phyloP scores from a whole-genome alignment of 345 rosid genomes.

The Gossypium ekmanianum region DNA sequence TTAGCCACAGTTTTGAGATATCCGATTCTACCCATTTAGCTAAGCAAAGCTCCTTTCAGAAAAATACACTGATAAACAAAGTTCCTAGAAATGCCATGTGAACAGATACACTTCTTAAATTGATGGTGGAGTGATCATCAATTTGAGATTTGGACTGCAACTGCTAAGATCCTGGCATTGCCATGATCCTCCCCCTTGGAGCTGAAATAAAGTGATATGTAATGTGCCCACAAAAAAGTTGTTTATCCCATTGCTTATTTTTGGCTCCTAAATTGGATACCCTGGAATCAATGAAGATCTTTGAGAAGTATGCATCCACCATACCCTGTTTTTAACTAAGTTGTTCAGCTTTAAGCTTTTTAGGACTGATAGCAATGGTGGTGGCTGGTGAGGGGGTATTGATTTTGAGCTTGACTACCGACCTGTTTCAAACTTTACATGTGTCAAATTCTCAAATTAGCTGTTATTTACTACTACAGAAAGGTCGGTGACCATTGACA shows the following conservation, averaged over 20 bases:
- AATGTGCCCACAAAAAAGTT: not conserved
- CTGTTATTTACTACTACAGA: not conserved
- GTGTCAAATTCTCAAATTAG: not conserved
- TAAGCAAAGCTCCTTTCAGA: not conserved
- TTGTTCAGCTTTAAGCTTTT: conserved; percentile 2
- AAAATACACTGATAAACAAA: conserved; percentile 5
- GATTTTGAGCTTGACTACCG: not conserved
- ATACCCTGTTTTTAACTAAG: not conserved
- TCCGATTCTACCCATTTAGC: not conserved
- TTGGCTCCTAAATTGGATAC: conserved; percentile 5
- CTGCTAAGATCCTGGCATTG: conserved; percentile 12
- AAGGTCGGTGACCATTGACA: not conserved
- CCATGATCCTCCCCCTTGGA: not conserved
- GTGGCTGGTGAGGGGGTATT: not conserved
- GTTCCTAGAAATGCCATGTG: conserved; percentile 12
- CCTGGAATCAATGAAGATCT: not conserved
- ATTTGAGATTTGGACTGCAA: conserved; percentile 7
- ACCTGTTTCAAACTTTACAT: not conserved
- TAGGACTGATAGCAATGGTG: not conserved
- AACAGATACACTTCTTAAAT: conserved; percentile 1
- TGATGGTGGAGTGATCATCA: not conserved
- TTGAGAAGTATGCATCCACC: not conserved
- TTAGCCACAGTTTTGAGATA: conserved; percentile 13
- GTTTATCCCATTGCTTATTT: conserved; percentile 3
- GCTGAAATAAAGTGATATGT: conserved; percentile 9